Evolutionary conservation across 345 rosid species (phyloP).

Genomic region (Excoecaria cochinchinensis): DNA sequence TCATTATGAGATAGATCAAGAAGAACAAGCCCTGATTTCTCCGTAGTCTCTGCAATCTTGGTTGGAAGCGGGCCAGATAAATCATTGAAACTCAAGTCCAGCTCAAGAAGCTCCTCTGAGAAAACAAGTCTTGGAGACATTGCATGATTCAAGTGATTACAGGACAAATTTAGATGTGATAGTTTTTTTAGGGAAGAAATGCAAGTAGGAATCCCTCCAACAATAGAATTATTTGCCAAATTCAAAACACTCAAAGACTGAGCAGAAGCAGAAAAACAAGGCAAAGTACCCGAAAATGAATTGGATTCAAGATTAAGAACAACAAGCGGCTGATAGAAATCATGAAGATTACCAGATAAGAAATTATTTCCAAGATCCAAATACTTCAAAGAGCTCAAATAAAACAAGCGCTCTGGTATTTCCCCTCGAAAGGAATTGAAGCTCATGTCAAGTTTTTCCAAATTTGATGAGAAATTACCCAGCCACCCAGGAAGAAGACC

Average conservation of each 20-base stretch:
- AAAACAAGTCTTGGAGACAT: slow-evolving; percentile 73
- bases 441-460: slow-evolving; percentile 70
- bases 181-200: slow-evolving; percentile 55
- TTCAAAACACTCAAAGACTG: slow-evolving; percentile 51
- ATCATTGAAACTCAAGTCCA: slow-evolving; percentile 81
- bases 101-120: slow-evolving; percentile 62
- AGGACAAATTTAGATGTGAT: slow-evolving; percentile 65
- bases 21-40: slow-evolving; percentile 71
- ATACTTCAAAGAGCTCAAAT: slow-evolving; percentile 49
- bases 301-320: slow-evolving; percentile 72
- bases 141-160: slow-evolving; percentile 56
- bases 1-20: slow-evolving; percentile 77
- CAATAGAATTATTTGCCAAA: slow-evolving; percentile 61
- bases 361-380: slow-evolving; percentile 65
- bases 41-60: slow-evolving; percentile 59
- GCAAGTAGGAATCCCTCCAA: slow-evolving; percentile 92
- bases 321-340: slow-evolving; percentile 61
- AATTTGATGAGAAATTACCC: slow-evolving; percentile 51
- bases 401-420: slow-evolving; percentile 54
- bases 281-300: slow-evolving; percentile 70
- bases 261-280: slow-evolving; percentile 67
- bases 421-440: slow-evolving; percentile 68
- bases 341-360: slow-evolving; percentile 55
- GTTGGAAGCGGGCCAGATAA: slow-evolving; percentile 68
- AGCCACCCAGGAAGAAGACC: slow-evolving; percentile 65